Evolutionary conservation across 805 yeast genomes (phyloP).

Genomic region (Wickerhamomyces pijperi): DNA sequence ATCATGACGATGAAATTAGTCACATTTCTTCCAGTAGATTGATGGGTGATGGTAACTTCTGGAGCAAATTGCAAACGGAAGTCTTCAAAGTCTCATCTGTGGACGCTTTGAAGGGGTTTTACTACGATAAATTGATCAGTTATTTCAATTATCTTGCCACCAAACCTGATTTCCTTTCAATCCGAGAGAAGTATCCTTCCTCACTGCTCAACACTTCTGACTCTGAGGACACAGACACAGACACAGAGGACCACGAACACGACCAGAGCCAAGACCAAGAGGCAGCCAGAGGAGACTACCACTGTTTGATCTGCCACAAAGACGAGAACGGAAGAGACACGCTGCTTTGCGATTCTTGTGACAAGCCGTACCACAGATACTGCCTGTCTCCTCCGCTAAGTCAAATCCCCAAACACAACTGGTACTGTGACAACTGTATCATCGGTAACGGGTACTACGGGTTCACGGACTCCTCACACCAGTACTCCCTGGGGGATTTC

Average conservation of each 20-base stretch:
- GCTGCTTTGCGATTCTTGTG: conserved; percentile 66
- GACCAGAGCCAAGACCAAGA: no score
- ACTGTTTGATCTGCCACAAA: conserved; percentile 37
- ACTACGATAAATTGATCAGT: conserved; percentile 15
- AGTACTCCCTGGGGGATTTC: conserved; percentile 52
- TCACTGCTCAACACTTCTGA: conserved; percentile 19
- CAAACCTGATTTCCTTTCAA: conserved; percentile 14
- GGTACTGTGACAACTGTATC: conserved; percentile 83
- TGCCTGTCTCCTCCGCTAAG: conserved; percentile 53
- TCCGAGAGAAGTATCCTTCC: conserved; percentile 20
- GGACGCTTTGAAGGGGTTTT: conserved; percentile 11
- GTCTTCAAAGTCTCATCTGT: conserved; percentile 7
- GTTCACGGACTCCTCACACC: conserved; percentile 55
- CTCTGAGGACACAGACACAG: conserved; percentile 15
- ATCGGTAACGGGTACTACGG: conserved; percentile 83
- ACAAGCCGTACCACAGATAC: conserved; percentile 50
- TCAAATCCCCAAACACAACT: conserved; percentile 43
- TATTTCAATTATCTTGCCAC: conserved; percentile 24
- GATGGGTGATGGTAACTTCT: conserved; percentile 13
- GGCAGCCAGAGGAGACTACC: conserved; percentile 15
- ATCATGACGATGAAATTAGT: no score
- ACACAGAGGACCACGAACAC: conserved; percentile 15
- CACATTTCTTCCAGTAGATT: conserved; percentile 8
- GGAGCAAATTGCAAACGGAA: conserved; percentile 16
- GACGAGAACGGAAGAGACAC: conserved; percentile 34